Evolutionary conservation across 1,284 basidiomycete genomes (phyloP).

Genomic region (Tetrapyrgos nigripes): DNA sequence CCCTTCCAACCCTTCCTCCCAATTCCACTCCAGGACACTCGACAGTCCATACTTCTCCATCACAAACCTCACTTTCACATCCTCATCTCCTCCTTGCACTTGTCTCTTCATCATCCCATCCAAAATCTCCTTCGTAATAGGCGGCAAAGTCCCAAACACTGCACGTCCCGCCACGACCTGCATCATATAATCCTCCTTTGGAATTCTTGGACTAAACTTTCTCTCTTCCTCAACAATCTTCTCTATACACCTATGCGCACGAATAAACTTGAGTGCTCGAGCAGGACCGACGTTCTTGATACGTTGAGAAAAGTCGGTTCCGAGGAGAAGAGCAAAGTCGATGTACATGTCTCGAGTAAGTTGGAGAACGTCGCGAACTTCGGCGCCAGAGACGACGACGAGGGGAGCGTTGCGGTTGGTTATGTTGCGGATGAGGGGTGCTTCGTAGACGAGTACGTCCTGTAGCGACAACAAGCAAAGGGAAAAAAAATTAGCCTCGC

Average conservation of each 20-base stretch:
- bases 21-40: constrained; percentile 52
- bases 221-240: constrained; percentile 62
- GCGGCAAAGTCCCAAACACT: constrained; percentile 70
- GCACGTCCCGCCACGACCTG: constrained; percentile 64
- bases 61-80: constrained; percentile 47
- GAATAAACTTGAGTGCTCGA: constrained; percentile 76
- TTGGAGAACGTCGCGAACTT: constrained; percentile 63
- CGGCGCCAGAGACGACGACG: constrained; percentile 63
- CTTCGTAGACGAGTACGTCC: neutral
- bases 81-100: too few relatives aligned
- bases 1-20: constrained; percentile 52
- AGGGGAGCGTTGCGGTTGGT: constrained; percentile 66
- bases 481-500: constrained; percentile 1
- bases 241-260: constrained; percentile 76
- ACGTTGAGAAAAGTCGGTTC: constrained; percentile 88
- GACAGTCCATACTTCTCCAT: constrained; percentile 57
- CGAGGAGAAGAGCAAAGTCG: constrained; percentile 86
- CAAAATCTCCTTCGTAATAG: constrained; percentile 52
- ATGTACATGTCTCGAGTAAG: constrained; percentile 67
- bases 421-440: constrained; percentile 74
- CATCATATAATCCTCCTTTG: constrained; percentile 58
- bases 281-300: constrained; percentile 81
- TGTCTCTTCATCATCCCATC: constrained; percentile 35
- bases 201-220: constrained; percentile 55
- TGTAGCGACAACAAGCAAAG: neutral